phyloP scores from a whole-genome alignment of 257 asterid species.

The Nicotiana paniculata region DNA sequence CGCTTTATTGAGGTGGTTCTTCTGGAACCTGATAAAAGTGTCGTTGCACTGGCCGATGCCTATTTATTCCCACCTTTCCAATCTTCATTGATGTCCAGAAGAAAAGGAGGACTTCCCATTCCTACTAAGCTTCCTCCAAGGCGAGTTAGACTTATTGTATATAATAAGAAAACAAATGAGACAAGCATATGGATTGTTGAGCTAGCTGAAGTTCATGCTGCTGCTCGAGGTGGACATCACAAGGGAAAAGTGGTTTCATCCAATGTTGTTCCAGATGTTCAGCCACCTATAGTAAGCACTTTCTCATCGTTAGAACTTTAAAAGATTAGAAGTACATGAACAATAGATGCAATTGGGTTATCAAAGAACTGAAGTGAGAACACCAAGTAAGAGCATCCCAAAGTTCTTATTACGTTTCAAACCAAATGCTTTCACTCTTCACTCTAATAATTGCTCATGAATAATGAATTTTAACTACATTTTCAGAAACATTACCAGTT shows the following conservation, averaged over 20 bases:
- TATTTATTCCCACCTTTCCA: slow-evolving; percentile 97
- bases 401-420: neutral
- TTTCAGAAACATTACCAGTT: neutral
- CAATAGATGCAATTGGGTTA: neutral
- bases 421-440: neutral
- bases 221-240: slow-evolving; percentile 93
- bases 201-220: slow-evolving; percentile 90
- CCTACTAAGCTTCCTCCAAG: slow-evolving; percentile 92
- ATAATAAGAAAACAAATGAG: slow-evolving; percentile 84
- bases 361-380: neutral
- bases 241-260: slow-evolving; percentile 90
- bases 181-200: slow-evolving; percentile 94
- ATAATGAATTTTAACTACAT: neutral
- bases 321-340: neutral
- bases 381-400: neutral
- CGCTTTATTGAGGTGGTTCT: slow-evolving; percentile 88
- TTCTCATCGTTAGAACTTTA: neutral
- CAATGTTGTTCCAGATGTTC: slow-evolving; percentile 73
- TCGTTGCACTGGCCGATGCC: slow-evolving; percentile 95
- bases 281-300: slow-evolving; percentile 83
- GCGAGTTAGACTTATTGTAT: slow-evolving; percentile 79
- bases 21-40: slow-evolving; percentile 85
- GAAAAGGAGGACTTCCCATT: slow-evolving; percentile 79
- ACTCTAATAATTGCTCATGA: neutral
- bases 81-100: slow-evolving; percentile 71